These are phyloP conservation scores for Naegleria gruberi DNA, from an alignment of 208 protist genomes.

Conservation along the genomic window DNA sequence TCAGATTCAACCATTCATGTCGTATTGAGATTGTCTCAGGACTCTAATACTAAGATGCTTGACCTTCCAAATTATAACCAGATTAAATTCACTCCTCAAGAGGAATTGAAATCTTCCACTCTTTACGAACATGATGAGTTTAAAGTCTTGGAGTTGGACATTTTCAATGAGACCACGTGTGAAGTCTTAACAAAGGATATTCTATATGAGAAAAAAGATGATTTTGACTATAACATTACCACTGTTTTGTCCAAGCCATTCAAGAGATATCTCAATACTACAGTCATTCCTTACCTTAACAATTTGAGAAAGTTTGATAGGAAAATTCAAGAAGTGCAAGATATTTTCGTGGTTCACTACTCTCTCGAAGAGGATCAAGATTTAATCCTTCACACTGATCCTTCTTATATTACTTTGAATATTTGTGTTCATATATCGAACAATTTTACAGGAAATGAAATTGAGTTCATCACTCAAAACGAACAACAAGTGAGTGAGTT, in stretches of 20 bases:
- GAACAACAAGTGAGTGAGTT: neutral
- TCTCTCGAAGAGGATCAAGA: neutral
- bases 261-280: no score
- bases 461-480: neutral
- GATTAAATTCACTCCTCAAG: no score
- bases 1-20: neutral
- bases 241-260: no score
- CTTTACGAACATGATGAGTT: no score
- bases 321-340: neutral
- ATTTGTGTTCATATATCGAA: neutral
- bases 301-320: neutral
- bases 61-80: no score
- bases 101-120: no score
- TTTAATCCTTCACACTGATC: neutral
- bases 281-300: no score
- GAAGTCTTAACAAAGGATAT: no score
- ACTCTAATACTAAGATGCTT: neutral
- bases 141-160: no score
- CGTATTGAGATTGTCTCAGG: neutral
- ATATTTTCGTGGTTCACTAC: neutral
- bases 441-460: neutral
- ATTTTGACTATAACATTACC: no score
- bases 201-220: no score
- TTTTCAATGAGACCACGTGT: no score
- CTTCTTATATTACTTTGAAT: neutral